Conservation (phyloP, 768 basidiomycete species). For the Boletus insuetus region DNA sequence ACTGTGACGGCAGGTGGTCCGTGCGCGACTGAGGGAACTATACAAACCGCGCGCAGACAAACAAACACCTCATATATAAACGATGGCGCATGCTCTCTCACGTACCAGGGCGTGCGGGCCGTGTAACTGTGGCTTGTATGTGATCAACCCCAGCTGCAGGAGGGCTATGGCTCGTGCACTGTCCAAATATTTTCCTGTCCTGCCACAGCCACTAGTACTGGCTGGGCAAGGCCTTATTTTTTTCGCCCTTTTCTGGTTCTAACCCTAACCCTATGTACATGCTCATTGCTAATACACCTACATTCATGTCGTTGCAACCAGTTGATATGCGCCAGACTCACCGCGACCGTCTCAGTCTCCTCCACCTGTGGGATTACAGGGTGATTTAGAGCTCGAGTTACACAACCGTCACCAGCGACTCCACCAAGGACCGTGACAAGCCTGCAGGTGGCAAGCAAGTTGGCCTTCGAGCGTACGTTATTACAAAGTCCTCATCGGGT, state of each 20-base stretch:
- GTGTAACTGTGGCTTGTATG: conserved; percentile 45
- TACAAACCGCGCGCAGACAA: conserved; percentile 22
- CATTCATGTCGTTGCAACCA: conserved; percentile 12
- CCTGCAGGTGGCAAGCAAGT: conserved; percentile 71
- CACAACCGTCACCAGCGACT: conserved; percentile 80
- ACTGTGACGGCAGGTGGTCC: conserved; percentile 17
- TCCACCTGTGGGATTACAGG: conserved; percentile 63
- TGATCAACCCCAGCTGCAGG: no score
- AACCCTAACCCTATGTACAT: conserved; percentile 38
- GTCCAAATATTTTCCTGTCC: conserved; percentile 81
- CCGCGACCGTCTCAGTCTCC: conserved; percentile 75
- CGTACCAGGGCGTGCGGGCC: conserved; percentile 53
- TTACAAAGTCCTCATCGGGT: conserved; percentile 25
- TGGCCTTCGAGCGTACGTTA: conserved; percentile 66
- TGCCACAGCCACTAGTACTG: conserved; percentile 52
- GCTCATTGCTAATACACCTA: conserved; percentile 27
- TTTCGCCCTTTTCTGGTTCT: conserved; percentile 17
- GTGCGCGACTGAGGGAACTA: conserved; percentile 23
- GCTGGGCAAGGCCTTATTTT: conserved; percentile 45
- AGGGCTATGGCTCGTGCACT: conserved; percentile 73
- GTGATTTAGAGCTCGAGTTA: conserved; percentile 73
- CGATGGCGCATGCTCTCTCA: conserved; percentile 61
- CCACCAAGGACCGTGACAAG: conserved; percentile 75
- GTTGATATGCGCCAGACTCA: conserved; percentile 37
- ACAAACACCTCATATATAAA: conserved; percentile 38